These are phyloP conservation scores for Phytophthora podocarpi DNA, from an alignment of 352 stramenopile genomes.

Conservation along the genomic window DNA sequence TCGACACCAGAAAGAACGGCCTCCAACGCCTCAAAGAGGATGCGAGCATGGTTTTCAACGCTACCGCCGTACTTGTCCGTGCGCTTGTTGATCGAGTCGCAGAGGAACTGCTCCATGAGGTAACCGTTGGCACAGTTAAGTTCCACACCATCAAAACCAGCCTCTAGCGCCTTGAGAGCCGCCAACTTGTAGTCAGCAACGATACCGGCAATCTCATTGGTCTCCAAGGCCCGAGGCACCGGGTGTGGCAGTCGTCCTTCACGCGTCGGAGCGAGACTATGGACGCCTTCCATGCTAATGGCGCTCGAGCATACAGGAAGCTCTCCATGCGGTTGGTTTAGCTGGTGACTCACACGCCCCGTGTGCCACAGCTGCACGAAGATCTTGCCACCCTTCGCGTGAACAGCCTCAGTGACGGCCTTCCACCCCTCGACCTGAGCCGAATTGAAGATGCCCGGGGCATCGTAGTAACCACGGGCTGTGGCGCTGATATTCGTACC, in stretches of 20 bases:
- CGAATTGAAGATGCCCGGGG: slow-evolving; percentile 50
- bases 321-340: slow-evolving; percentile 56
- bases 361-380: slow-evolving; percentile 82
- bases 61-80: slow-evolving; percentile 53
- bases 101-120: slow-evolving; percentile 85
- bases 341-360: slow-evolving; percentile 66
- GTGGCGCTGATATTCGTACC: slow-evolving; percentile 58
- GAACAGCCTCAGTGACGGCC: slow-evolving; percentile 55
- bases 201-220: slow-evolving; percentile 4
- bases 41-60: slow-evolving; percentile 41
- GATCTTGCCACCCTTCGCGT: slow-evolving; percentile 52
- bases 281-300: slow-evolving; percentile 52
- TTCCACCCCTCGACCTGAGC: slow-evolving; percentile 60
- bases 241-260: too few species aligned
- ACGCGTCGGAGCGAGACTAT: slow-evolving; percentile 64
- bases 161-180: slow-evolving; percentile 53
- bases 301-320: slow-evolving; percentile 55
- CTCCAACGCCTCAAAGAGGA: slow-evolving; percentile 60
- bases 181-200: slow-evolving; percentile 55
- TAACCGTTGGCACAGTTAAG: slow-evolving; percentile 91
- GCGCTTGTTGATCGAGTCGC: slow-evolving; percentile 30
- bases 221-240: too few species aligned
- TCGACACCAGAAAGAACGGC: slow-evolving; percentile 30
- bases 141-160: slow-evolving; percentile 87
- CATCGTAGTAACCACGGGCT: slow-evolving; percentile 37